phyloP scores from a whole-genome alignment of 805 yeast species.

The Grigorovia yakushimaensis region DNA sequence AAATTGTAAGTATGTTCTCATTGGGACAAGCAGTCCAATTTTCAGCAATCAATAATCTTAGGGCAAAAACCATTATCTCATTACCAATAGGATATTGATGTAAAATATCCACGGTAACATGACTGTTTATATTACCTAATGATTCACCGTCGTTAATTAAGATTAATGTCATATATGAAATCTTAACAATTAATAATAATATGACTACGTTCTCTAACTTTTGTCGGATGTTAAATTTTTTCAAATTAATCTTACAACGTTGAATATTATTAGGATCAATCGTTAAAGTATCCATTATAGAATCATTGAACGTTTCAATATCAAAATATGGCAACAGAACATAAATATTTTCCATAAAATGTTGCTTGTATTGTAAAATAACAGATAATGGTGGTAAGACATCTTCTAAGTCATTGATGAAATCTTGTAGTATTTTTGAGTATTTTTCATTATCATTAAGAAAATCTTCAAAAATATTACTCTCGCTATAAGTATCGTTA shows the following conservation, averaged over 20 bases:
- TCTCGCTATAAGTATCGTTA: slow-evolving; percentile 18
- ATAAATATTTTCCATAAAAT: slow-evolving; percentile 22
- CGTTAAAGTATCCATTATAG: slow-evolving; percentile 13
- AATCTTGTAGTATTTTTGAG: slow-evolving; percentile 17
- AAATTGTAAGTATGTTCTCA: slow-evolving; percentile 22
- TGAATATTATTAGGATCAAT: slow-evolving; percentile 5
- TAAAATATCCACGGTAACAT: slow-evolving; percentile 7
- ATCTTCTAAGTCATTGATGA: slow-evolving; percentile 14
- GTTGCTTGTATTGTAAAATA: slow-evolving; percentile 17
- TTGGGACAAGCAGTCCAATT: slow-evolving; percentile 25
- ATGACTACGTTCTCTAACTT: slow-evolving; percentile 22
- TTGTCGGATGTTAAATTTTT: slow-evolving; percentile 16
- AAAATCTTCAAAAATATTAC: slow-evolving; percentile 7
- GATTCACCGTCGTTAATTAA: slow-evolving; percentile 4
- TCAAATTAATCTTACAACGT: slow-evolving; percentile 17
- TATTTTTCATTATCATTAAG: slow-evolving; percentile 9
- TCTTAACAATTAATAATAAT: slow-evolving; percentile 18
- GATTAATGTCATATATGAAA: slow-evolving; percentile 19
- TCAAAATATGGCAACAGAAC: slow-evolving; percentile 23
- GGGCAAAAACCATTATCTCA: slow-evolving; percentile 16
- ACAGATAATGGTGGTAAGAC: slow-evolving; percentile 20
- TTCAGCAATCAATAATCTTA: slow-evolving; percentile 18
- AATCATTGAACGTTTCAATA: slow-evolving; percentile 20
- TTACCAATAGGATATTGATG: slow-evolving; percentile 18
- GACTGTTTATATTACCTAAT: slow-evolving; percentile 2